Evolutionary conservation across 129 eudicot genomes (phyloP).

Genomic region (Chrysanthemum lavandulifolium): DNA sequence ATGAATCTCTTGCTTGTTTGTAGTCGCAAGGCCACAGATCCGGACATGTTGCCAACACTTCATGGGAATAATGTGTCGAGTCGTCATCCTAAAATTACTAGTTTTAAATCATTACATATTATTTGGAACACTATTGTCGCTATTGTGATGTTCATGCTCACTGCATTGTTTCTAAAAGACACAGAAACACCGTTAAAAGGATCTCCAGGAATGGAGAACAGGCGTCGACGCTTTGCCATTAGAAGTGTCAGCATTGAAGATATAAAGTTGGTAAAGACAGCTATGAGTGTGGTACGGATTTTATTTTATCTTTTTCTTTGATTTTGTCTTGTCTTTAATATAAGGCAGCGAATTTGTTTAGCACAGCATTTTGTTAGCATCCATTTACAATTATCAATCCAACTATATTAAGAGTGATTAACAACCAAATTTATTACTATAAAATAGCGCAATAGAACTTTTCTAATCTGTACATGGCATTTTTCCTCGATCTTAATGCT

Average conservation of each 20-base stretch:
- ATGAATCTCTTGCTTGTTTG: conserved; percentile 25
- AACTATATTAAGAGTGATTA: too few relatives aligned
- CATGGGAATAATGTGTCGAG: not conserved
- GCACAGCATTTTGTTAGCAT: too few relatives aligned
- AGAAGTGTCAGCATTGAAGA: conserved; percentile 27
- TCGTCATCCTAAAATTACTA: not conserved
- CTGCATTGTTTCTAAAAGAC: conserved; percentile 31
- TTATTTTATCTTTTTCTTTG: too few relatives aligned
- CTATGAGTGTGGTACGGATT: conserved; percentile 25
- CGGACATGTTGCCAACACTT: conserved; percentile 6
- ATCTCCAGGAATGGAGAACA: conserved; percentile 5
- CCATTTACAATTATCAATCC: too few relatives aligned
- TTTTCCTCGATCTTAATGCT: not conserved
- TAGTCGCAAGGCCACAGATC: conserved; percentile 24
- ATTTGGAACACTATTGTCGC: conserved; percentile 23
- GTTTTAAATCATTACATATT: not conserved
- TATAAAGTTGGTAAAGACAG: conserved; percentile 29
- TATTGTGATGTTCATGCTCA: conserved; percentile 17
- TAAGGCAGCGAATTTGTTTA: too few relatives aligned
- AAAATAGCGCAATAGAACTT: too few relatives aligned
- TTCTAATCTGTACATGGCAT: too few relatives aligned
- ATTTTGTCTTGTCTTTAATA: too few relatives aligned
- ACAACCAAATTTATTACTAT: too few relatives aligned
- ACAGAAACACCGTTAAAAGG: conserved; percentile 30
- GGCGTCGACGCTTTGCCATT: conserved; percentile 22